Percentiles rank a stretch among this genome's conserved stretches.
Conservation (phyloP, 495 filamentous ascomycete species). For the Penicillium verhagenii region DNA sequence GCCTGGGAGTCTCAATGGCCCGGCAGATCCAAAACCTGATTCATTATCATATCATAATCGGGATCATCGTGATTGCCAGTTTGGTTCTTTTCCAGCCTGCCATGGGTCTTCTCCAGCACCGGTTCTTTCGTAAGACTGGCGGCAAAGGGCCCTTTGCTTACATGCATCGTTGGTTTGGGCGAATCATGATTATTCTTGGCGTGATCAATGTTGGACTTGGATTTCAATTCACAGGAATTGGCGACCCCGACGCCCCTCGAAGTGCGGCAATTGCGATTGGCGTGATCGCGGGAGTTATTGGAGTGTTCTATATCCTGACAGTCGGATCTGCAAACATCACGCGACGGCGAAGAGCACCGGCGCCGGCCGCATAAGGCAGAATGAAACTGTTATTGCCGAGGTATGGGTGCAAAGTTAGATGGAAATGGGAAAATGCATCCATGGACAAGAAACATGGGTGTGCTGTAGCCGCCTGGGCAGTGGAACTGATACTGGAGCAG, state of each 20-base stretch:
- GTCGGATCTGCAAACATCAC: not conserved
- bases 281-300: conserved; percentile 56
- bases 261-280: conserved; percentile 58
- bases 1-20: conserved; percentile 56
- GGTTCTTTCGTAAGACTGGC: conserved; percentile 43
- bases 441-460: too few relatives aligned
- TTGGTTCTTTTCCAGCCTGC: conserved; percentile 63
- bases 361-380: not conserved
- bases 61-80: conserved; percentile 55
- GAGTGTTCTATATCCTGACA: conserved; percentile 42
- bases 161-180: conserved; percentile 70
- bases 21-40: conserved; percentile 18
- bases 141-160: conserved; percentile 54
- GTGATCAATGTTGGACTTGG: conserved; percentile 73
- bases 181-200: conserved; percentile 59
- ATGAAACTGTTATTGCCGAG: too few relatives aligned
- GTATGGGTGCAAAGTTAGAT: too few relatives aligned
- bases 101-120: conserved; percentile 67
- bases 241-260: conserved; percentile 12
- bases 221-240: conserved; percentile 44
- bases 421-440: too few relatives aligned
- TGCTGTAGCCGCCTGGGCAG: too few relatives aligned
- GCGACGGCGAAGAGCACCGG: not conserved
- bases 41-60: conserved; percentile 51
- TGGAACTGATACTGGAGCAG: too few relatives aligned